Evolutionary conservation across 148 eudicot species (phyloP).

Genomic region (Nepenthes gracilis): DNA sequence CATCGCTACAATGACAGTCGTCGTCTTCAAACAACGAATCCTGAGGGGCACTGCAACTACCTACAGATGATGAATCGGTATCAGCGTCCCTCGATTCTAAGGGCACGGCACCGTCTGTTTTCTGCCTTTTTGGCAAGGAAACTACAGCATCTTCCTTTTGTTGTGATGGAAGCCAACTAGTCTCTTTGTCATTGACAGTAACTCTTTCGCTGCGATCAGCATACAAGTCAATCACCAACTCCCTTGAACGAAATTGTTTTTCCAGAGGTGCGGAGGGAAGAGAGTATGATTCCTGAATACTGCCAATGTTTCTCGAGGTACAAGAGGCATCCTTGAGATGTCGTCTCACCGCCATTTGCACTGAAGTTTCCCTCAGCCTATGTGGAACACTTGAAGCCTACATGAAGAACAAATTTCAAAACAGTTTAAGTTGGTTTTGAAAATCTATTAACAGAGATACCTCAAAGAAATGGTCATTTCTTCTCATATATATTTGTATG

Average conservation of each 20-base stretch:
- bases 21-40: conserved; percentile 26
- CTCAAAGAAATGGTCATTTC: not conserved
- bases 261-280: conserved; percentile 24
- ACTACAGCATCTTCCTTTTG: conserved; percentile 51
- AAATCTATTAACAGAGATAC: not conserved
- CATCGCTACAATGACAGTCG: conserved; percentile 51
- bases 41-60: conserved; percentile 52
- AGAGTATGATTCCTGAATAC: conserved; percentile 19
- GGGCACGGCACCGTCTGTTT: conserved; percentile 27
- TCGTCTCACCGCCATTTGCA: conserved; percentile 13
- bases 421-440: not conserved
- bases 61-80: conserved; percentile 53
- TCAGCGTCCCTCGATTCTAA: conserved; percentile 30
- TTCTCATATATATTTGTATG: too few species aligned
- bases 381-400: not conserved
- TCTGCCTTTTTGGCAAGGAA: conserved; percentile 24
- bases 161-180: conserved; percentile 26
- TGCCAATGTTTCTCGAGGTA: conserved; percentile 7
- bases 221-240: conserved; percentile 26
- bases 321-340: conserved; percentile 15
- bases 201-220: conserved; percentile 20
- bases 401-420: not conserved
- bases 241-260: conserved; percentile 22
- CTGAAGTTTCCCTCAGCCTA: conserved; percentile 7
- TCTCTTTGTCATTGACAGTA: conserved; percentile 23